Conservation (phyloP, 257 asterid species). For the Solanum tarapatanum region DNA sequence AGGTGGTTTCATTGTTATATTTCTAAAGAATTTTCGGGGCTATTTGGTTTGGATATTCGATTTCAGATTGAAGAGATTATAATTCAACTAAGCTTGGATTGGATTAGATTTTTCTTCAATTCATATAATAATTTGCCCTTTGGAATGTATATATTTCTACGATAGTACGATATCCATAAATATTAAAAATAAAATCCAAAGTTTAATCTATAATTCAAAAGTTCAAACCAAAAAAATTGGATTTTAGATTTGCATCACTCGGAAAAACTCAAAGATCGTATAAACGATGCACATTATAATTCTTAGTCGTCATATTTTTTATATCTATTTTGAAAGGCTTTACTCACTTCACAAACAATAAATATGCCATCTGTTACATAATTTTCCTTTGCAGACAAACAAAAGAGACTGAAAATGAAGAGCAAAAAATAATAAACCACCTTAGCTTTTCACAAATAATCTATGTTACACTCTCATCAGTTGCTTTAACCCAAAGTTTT, state of each 20-base stretch:
- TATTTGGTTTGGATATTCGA: too few species aligned
- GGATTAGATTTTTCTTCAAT: too few species aligned
- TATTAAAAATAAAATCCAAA: too few species aligned
- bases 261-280: not conserved
- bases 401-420: not conserved
- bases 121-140: too few species aligned
- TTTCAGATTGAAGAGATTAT: too few species aligned
- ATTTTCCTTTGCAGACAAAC: not conserved
- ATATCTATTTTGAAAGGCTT: not conserved
- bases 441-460: not conserved
- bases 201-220: not conserved
- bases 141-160: too few species aligned
- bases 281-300: not conserved
- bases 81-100: too few species aligned
- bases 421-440: not conserved
- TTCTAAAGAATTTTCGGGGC: too few species aligned
- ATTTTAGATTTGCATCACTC: not conserved
- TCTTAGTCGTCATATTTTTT: not conserved
- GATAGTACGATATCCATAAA: too few species aligned
- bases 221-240: not conserved
- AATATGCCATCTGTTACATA: not conserved
- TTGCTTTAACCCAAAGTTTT: not conserved
- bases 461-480: not conserved
- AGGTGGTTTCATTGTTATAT: too few species aligned
- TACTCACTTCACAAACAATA: not conserved